Conservation (phyloP, 2,329 filamentous ascomycete genomes). For the Ophiostoma ips region DNA sequence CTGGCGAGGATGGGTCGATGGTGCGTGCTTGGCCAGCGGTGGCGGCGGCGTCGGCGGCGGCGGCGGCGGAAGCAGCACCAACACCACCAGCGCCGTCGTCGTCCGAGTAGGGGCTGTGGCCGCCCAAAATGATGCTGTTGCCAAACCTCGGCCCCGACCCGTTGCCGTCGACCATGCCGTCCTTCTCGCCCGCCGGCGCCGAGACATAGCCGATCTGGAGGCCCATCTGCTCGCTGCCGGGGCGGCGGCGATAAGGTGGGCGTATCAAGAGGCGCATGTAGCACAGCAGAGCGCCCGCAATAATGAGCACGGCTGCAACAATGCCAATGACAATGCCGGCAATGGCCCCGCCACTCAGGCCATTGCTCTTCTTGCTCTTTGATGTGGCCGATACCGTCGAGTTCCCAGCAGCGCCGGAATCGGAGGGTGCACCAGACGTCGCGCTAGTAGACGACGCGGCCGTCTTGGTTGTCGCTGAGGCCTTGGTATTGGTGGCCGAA, state of each 20-base stretch:
- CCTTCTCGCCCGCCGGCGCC: neutral
- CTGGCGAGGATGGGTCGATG: neutral
- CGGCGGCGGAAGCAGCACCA: neutral
- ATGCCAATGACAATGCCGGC: conserved; percentile 34
- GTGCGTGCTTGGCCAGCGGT: neutral
- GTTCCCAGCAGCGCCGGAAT: neutral
- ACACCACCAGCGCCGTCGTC: neutral
- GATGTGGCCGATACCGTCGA: neutral
- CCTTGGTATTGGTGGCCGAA: neutral
- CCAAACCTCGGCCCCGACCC: neutral
- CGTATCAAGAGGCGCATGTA: conserved; percentile 35
- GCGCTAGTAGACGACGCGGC: too few species aligned
- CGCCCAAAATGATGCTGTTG: neutral
- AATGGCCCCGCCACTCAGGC: conserved; percentile 29
- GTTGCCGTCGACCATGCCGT: neutral
- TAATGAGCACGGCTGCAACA: conserved; percentile 24
- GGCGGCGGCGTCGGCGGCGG: neutral
- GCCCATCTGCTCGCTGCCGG: neutral
- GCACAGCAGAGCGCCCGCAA: conserved; percentile 22
- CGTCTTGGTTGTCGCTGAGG: neutral
- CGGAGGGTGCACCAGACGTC: too few species aligned
- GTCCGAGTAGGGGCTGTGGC: neutral
- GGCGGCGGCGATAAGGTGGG: conserved; percentile 10
- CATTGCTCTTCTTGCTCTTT: neutral
- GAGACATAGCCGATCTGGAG: neutral